Evolutionary conservation across 1,284 basidiomycete species (phyloP).

Genomic region (Cryptococcus amylolentus): DNA sequence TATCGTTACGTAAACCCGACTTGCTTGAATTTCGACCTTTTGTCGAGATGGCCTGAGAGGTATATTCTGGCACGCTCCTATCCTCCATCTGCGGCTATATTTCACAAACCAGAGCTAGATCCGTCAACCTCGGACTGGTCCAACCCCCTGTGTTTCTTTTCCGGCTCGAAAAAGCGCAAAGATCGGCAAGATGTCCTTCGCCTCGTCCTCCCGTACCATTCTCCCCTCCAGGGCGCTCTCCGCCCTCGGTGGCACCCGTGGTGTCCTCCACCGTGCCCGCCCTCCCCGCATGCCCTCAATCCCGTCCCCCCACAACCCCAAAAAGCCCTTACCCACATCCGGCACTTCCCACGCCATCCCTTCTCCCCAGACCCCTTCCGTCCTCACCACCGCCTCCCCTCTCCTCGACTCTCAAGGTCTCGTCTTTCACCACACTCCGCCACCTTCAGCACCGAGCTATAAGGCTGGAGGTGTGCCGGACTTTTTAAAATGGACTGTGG

Average conservation of each 20-base stretch:
- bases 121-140: not conserved
- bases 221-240: conserved; percentile 5
- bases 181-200: conserved; percentile 12
- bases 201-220: conserved; percentile 18
- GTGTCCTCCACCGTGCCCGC: conserved; percentile 40
- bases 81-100: not conserved
- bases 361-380: conserved; percentile 8
- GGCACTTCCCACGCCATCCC: conserved; percentile 36
- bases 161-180: not conserved
- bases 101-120: not conserved
- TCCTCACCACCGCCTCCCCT: conserved; percentile 8
- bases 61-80: too few relatives aligned
- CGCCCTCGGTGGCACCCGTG: conserved; percentile 13
- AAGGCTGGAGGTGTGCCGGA: conserved; percentile 36
- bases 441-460: conserved; percentile 41
- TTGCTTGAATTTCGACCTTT: not conserved
- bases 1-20: too few relatives aligned
- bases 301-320: conserved; percentile 29
- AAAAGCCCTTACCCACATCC: conserved; percentile 29
- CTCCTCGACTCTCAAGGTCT: conserved; percentile 22
- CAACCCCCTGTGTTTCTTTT: not conserved
- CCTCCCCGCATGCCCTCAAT: conserved; percentile 37
- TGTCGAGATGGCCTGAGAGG: not conserved
- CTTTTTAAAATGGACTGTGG: conserved; percentile 37
- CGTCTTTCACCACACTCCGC: conserved; percentile 43